phyloP scores from a whole-genome alignment of 805 yeast species.

The Wickerhamiella azymoides region DNA sequence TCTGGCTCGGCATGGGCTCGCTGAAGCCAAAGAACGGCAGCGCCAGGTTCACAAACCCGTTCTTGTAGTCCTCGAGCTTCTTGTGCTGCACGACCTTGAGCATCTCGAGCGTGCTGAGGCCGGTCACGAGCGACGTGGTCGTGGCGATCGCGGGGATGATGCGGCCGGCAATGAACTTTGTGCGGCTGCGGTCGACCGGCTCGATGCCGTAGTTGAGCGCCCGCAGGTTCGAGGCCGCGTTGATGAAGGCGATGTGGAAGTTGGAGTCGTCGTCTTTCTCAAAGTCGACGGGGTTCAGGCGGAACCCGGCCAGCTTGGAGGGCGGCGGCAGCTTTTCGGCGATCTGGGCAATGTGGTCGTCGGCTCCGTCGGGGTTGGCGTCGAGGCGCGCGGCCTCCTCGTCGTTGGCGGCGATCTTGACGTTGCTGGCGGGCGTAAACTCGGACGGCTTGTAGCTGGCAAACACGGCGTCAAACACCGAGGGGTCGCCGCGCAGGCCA shows the following conservation, averaged over 20 bases:
- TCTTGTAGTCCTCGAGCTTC: slow-evolving; percentile 74
- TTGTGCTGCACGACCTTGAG: slow-evolving; percentile 76
- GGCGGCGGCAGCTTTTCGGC: slow-evolving; percentile 81
- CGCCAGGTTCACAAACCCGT: slow-evolving; percentile 85
- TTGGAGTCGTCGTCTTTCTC: slow-evolving; percentile 97
- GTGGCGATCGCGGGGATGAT: slow-evolving; percentile 99
- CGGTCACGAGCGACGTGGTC: slow-evolving; percentile 95
- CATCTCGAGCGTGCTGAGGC: slow-evolving; percentile 80
- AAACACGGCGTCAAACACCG: slow-evolving; percentile 39
- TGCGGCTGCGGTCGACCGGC: slow-evolving; percentile 74
- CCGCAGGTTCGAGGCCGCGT: slow-evolving; percentile 92
- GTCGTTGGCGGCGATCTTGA: slow-evolving; percentile 77
- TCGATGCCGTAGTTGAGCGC: slow-evolving; percentile 85
- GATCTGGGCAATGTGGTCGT: slow-evolving; percentile 25
- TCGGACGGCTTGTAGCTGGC: slow-evolving; percentile 38
- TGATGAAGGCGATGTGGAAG: slow-evolving; percentile 90
- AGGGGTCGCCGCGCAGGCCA: slow-evolving; percentile 67
- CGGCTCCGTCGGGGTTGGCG: neutral
- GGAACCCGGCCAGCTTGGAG: slow-evolving; percentile 73
- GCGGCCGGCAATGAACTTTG: slow-evolving; percentile 95
- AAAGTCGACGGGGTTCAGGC: slow-evolving; percentile 80
- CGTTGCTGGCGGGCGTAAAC: slow-evolving; percentile 60
- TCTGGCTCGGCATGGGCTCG: slow-evolving; percentile 81
- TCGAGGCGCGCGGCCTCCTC: slow-evolving; percentile 52
- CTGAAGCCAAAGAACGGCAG: slow-evolving; percentile 94